Percentiles rank a stretch among this genome's conserved stretches.
Evolutionary conservation across 192 early-diverging fungal genomes (phyloP).

Genomic region (Coemansia sp.): DNA sequence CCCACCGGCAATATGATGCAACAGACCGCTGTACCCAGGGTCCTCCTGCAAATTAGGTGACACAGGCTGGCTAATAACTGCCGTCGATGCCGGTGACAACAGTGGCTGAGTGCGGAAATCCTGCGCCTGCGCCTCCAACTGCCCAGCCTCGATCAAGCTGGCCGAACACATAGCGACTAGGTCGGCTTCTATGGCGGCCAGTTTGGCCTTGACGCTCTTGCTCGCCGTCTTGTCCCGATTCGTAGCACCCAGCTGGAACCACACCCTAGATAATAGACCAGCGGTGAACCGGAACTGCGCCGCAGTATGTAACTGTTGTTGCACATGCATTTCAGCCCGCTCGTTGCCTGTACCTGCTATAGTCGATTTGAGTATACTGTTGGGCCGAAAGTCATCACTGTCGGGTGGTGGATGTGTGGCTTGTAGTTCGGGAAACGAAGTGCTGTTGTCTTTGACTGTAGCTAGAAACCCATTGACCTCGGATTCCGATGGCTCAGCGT

Average conservation of each 20-base stretch:
- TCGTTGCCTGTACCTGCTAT: slow-evolving; percentile 10
- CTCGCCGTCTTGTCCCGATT: slow-evolving; percentile 17
- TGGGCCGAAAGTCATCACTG: slow-evolving; percentile 27
- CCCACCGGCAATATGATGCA: background rate
- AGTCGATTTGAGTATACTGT: slow-evolving; percentile 20
- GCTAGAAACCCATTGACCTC: slow-evolving; percentile 29
- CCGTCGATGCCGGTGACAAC: background rate
- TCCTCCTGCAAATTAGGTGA: slow-evolving; percentile 6
- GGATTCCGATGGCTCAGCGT: background rate
- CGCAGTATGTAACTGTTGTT: slow-evolving; percentile 43
- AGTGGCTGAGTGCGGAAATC: slow-evolving; percentile 10
- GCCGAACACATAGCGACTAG: slow-evolving; percentile 44
- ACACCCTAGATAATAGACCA: slow-evolving; percentile 33
- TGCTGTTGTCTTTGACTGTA: slow-evolving; percentile 21
- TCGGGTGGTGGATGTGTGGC: slow-evolving; percentile 40
- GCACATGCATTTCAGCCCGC: slow-evolving; percentile 22
- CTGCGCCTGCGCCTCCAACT: slow-evolving; percentile 47
- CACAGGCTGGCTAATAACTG: background rate
- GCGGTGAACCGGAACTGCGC: slow-evolving; percentile 45
- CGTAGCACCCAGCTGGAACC: slow-evolving; percentile 20
- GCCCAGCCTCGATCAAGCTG: slow-evolving; percentile 38
- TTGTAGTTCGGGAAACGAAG: slow-evolving; percentile 52
- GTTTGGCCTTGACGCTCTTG: slow-evolving; percentile 8
- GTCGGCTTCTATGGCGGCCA: slow-evolving; percentile 24
- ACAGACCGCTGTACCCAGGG: background rate